Conservation (phyloP, 2,329 filamentous ascomycete species). For the Eutypella sp. region DNA sequence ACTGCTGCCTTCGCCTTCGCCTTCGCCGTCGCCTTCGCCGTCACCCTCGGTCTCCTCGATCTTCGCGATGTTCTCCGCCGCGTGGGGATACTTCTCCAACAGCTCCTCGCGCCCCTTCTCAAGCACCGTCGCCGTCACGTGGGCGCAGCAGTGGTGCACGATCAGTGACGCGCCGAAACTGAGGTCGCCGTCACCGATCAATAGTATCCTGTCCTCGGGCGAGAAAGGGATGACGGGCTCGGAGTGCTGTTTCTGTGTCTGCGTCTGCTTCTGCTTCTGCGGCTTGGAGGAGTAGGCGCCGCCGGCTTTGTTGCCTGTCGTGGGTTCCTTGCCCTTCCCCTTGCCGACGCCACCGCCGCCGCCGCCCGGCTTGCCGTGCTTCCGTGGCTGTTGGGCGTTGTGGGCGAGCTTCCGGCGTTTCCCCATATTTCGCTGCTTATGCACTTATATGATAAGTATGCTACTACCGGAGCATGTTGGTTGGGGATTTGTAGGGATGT, state of each 20-base stretch:
- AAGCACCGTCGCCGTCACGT: slow-evolving; percentile 65
- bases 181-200: slow-evolving; percentile 77
- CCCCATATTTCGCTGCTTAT: slow-evolving; percentile 38
- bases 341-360: background rate
- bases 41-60: slow-evolving; percentile 40
- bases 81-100: slow-evolving; percentile 69
- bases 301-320: too few species aligned
- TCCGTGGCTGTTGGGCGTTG: slow-evolving; percentile 12
- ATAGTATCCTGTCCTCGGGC: slow-evolving; percentile 62
- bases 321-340: slow-evolving; percentile 1
- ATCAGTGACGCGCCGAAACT: slow-evolving; percentile 68
- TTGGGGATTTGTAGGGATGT: slow-evolving; percentile 3
- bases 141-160: slow-evolving; percentile 58
- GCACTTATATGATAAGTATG: background rate
- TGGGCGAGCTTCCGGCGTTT: slow-evolving; percentile 33
- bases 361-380: slow-evolving; percentile 5
- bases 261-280: slow-evolving; percentile 7
- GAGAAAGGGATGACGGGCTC: slow-evolving; percentile 63
- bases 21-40: too few species aligned
- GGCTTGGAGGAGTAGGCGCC: slow-evolving; percentile 5
- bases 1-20: too few species aligned
- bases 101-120: slow-evolving; percentile 56
- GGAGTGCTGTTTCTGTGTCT: slow-evolving; percentile 24
- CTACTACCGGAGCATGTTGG: slow-evolving; percentile 18
- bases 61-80: slow-evolving; percentile 50